Evolutionary conservation across 2,329 filamentous ascomycete species (phyloP).

Genomic region (Colletotrichum agaves): DNA sequence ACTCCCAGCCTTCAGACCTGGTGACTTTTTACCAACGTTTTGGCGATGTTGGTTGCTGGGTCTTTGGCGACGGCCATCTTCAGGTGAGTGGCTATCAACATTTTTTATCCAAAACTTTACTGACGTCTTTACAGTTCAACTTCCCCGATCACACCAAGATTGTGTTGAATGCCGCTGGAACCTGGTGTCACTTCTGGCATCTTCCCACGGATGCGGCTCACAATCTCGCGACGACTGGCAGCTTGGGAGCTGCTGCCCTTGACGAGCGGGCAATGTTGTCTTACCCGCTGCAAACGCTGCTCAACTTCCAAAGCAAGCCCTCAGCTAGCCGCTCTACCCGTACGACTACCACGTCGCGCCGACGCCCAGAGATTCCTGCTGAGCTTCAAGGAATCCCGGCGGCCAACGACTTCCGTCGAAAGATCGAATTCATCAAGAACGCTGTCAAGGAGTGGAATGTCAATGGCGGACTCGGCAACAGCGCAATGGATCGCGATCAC

Average conservation of each 20-base stretch:
- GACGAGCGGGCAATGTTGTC: slow-evolving; percentile 77
- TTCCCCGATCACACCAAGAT: slow-evolving; percentile 91
- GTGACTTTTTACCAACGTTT: slow-evolving; percentile 86
- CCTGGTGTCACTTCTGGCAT: slow-evolving; percentile 81
- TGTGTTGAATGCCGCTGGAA: slow-evolving; percentile 78
- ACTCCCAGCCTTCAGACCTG: slow-evolving; percentile 61
- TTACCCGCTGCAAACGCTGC: slow-evolving; percentile 77
- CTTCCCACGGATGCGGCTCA: slow-evolving; percentile 77
- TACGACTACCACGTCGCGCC: slow-evolving; percentile 59
- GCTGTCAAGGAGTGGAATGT: slow-evolving; percentile 77
- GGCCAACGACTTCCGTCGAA: slow-evolving; percentile 78
- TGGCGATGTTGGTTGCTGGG: slow-evolving; percentile 84
- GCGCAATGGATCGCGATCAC: slow-evolving; percentile 64
- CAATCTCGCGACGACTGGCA: slow-evolving; percentile 71
- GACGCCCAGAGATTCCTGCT: slow-evolving; percentile 69
- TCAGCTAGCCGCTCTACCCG: slow-evolving; percentile 52
- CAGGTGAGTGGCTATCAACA: slow-evolving; percentile 61
- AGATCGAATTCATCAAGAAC: slow-evolving; percentile 77
- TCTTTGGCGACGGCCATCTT: slow-evolving; percentile 81
- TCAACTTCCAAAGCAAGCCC: slow-evolving; percentile 71
- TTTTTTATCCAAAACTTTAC: slow-evolving; percentile 17
- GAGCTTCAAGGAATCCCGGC: slow-evolving; percentile 72
- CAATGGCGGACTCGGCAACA: slow-evolving; percentile 77
- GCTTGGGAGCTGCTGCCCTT: slow-evolving; percentile 76
- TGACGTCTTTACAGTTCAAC: slow-evolving; percentile 71